These are phyloP conservation scores for Phytophthora colocasiae DNA, from an alignment of 352 stramenopile species.

Conservation along the genomic window DNA sequence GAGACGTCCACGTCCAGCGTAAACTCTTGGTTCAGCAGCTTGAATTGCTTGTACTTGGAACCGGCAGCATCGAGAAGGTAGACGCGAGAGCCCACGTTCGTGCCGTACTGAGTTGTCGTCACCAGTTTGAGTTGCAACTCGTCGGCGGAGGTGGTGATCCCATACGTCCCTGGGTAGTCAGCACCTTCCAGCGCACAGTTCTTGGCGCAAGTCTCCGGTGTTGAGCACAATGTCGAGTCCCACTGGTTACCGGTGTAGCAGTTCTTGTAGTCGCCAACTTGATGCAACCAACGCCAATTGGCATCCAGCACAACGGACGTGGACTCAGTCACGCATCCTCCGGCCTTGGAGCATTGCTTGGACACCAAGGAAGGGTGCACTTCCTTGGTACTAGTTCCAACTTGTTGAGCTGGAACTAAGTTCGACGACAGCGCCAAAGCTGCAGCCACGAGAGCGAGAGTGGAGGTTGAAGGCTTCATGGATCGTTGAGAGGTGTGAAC, in stretches of 20 bases:
- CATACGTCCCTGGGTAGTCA: conserved; percentile 72
- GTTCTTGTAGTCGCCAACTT: conserved; percentile 69
- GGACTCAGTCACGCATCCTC: conserved; percentile 47
- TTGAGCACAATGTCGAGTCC: conserved; percentile 60
- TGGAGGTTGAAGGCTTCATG: conserved; percentile 28
- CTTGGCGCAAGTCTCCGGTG: conserved; percentile 50
- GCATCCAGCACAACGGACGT: conserved; percentile 76
- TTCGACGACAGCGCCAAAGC: conserved; percentile 21
- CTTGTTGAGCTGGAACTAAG: conserved; percentile 45
- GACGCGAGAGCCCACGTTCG: conserved; percentile 71
- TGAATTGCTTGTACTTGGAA: conserved; percentile 66
- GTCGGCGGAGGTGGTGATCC: conserved; percentile 55
- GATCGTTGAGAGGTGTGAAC: not conserved
- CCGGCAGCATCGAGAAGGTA: conserved; percentile 55
- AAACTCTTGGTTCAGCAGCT: conserved; percentile 81
- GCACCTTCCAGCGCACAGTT: conserved; percentile 74
- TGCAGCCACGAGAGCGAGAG: conserved; percentile 22
- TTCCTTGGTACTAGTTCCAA: conserved; percentile 54
- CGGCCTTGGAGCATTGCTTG: conserved; percentile 47
- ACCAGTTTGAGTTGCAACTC: conserved; percentile 64
- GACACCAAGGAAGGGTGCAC: conserved; percentile 59
- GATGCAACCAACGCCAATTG: conserved; percentile 79
- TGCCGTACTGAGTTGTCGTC: conserved; percentile 58
- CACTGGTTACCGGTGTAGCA: conserved; percentile 72
- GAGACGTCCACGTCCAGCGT: conserved; percentile 75